Conservation (phyloP, 257 asterid genomes). For the Solanum sejunctum region DNA sequence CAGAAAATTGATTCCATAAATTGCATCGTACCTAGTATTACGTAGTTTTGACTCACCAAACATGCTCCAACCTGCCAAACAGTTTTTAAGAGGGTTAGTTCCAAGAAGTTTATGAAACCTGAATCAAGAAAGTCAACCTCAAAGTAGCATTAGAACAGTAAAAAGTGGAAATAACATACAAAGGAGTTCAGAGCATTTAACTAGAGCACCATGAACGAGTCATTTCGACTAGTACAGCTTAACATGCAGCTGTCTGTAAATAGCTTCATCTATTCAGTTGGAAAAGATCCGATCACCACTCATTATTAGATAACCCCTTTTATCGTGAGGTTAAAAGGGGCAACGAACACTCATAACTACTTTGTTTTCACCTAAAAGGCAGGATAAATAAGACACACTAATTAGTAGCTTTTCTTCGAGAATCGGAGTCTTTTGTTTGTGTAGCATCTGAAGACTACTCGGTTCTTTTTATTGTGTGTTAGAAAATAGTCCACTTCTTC, state of each 20-base stretch:
- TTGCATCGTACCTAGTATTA: conserved; percentile 68
- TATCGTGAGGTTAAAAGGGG: neutral
- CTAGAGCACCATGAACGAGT: neutral
- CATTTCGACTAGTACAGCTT: neutral
- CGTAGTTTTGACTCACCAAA: conserved; percentile 83
- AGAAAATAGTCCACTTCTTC: neutral
- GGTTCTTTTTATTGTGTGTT: neutral
- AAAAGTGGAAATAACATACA: neutral
- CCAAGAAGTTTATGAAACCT: neutral
- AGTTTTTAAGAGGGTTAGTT: neutral
- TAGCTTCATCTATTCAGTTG: neutral
- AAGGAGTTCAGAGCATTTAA: neutral
- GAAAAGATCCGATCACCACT: neutral
- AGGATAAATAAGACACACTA: neutral
- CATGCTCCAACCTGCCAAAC: conserved; percentile 86
- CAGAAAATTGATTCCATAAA: neutral
- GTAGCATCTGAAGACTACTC: neutral
- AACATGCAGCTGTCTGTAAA: neutral
- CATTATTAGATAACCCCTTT: neutral
- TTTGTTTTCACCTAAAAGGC: neutral
- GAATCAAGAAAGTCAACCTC: neutral
- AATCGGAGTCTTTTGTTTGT: neutral
- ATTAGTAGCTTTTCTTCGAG: neutral
- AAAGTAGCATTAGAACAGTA: neutral
- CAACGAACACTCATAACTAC: neutral